A percentile compares a stretch with the other conserved stretches of the same genome.
Evolutionary conservation across 192 early-diverging fungal genomes (phyloP).

Genomic region (Gigaspora rosea): DNA sequence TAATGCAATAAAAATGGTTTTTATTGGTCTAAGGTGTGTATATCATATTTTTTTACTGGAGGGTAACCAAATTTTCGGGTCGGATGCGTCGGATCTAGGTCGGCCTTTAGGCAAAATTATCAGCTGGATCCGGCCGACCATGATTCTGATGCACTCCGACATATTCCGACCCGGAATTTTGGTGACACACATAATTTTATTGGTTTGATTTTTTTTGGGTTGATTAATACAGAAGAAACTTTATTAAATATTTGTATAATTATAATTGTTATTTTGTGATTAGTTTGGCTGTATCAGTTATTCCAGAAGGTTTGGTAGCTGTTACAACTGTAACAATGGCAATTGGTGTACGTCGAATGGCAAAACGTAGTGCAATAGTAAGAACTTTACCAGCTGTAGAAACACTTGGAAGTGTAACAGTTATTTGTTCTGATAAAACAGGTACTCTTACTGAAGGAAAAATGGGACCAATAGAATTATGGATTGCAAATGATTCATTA

Average conservation of each 20-base stretch:
- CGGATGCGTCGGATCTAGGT: no score
- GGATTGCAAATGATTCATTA: constrained; percentile 69
- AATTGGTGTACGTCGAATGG: constrained; percentile 94
- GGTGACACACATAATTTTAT: not conserved
- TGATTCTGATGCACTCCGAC: no score
- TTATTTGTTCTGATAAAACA: constrained; percentile 97
- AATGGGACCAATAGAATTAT: constrained; percentile 88
- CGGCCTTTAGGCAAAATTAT: no score
- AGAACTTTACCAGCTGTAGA: constrained; percentile 92
- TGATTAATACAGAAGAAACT: no score
- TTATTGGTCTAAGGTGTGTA: constrained; percentile 76
- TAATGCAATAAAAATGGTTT: constrained; percentile 69
- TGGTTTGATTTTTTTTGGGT: no score
- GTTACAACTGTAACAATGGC: constrained; percentile 99
- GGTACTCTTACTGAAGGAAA: constrained; percentile 98
- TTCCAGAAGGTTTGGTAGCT: constrained; percentile 97
- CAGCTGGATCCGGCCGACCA: no score
- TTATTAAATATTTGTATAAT: no score
- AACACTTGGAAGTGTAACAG: constrained; percentile 91
- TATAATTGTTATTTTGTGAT: not conserved
- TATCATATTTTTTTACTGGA: not conserved
- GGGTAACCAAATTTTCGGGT: no score
- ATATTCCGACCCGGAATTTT: no score
- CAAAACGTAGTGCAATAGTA: constrained; percentile 83
- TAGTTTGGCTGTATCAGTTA: constrained; percentile 92